phyloP scores from a whole-genome alignment of 2,329 filamentous ascomycete genomes.

The Macrophomina pseudophaseolina region DNA sequence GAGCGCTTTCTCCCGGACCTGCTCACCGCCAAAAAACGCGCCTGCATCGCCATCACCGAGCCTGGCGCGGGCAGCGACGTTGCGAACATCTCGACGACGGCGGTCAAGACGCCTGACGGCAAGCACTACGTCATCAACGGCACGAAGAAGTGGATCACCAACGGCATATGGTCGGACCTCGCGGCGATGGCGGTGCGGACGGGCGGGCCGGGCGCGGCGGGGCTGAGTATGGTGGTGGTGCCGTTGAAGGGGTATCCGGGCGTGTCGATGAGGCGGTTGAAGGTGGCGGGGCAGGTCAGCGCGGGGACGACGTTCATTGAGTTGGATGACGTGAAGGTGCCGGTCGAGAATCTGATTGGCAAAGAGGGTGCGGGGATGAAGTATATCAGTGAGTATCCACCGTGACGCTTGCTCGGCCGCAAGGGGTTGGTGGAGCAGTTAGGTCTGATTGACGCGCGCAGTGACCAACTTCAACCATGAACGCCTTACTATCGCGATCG shows the following conservation, averaged over 20 bases:
- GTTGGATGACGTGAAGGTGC: slow-evolving; percentile 75
- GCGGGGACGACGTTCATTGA: slow-evolving; percentile 78
- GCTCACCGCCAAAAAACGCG: slow-evolving; percentile 67
- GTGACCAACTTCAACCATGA: slow-evolving; percentile 83
- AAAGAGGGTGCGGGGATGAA: slow-evolving; percentile 73
- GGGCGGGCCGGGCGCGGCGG: slow-evolving; percentile 65
- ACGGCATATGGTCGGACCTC: slow-evolving; percentile 73
- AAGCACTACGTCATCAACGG: slow-evolving; percentile 74
- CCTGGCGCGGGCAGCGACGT: slow-evolving; percentile 77
- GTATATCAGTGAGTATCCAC: slow-evolving; percentile 58
- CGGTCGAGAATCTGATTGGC: slow-evolving; percentile 72
- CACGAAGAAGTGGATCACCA: slow-evolving; percentile 82
- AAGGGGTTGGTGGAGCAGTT: too few species aligned
- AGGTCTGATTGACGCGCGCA: neutral
- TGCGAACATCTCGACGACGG: slow-evolving; percentile 72
- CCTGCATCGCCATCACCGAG: slow-evolving; percentile 80
- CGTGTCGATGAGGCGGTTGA: slow-evolving; percentile 70
- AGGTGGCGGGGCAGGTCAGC: slow-evolving; percentile 67
- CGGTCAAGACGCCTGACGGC: slow-evolving; percentile 65
- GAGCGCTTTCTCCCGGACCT: slow-evolving; percentile 71
- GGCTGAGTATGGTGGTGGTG: slow-evolving; percentile 71
- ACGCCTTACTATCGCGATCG: slow-evolving; percentile 69
- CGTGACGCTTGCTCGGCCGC: too few species aligned
- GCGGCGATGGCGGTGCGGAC: slow-evolving; percentile 75
- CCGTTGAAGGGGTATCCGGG: slow-evolving; percentile 71